Evolutionary conservation across 2,329 filamentous ascomycete genomes (phyloP).

Genomic region (Cercospora sp.): DNA sequence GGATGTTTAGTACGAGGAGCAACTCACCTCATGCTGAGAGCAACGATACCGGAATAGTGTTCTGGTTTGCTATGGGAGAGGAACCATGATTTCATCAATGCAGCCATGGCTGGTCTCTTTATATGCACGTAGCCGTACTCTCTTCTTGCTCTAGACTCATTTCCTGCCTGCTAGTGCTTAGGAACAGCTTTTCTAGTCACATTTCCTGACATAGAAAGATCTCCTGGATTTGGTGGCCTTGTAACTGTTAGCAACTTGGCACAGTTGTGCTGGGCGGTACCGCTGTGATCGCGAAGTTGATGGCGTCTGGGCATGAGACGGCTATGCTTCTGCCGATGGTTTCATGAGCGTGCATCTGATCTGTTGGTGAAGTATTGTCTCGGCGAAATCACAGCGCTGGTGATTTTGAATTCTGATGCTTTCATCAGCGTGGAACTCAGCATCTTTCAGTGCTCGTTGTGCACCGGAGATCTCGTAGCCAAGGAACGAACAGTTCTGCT

Average conservation of each 20-base stretch:
- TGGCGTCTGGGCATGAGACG: background rate
- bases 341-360: too few relatives aligned
- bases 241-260: background rate
- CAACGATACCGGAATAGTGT: fast-evolving
- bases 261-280: background rate
- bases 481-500: background rate
- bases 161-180: background rate
- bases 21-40: background rate
- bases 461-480: background rate
- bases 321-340: too few relatives aligned
- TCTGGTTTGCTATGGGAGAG: background rate
- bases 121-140: background rate
- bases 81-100: background rate
- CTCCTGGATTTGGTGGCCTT: background rate
- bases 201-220: background rate
- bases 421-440: too few relatives aligned
- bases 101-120: background rate
- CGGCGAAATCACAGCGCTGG: too few relatives aligned
- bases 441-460: background rate
- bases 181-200: background rate
- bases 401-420: too few relatives aligned
- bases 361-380: too few relatives aligned
- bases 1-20: too few relatives aligned
- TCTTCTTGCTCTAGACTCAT: background rate
- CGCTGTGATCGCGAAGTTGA: background rate